Conservation (phyloP, 495 filamentous ascomycete species). For the Mytilinidion resinicola region DNA sequence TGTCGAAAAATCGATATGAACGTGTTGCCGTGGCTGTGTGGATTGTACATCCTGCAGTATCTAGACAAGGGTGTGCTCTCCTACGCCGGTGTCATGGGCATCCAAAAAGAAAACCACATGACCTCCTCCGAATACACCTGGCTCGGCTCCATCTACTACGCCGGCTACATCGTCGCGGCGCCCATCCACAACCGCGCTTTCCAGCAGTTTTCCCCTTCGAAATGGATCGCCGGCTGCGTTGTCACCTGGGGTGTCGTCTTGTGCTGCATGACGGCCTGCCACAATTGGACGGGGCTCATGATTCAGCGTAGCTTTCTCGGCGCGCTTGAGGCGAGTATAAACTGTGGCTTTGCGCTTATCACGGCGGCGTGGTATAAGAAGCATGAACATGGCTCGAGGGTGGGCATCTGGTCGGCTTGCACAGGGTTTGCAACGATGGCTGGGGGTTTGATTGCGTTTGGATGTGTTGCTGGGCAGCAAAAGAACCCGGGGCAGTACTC, state of each 20-base stretch:
- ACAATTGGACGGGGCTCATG: slow-evolving; percentile 1
- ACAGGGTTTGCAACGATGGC: not conserved
- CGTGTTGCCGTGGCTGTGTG: slow-evolving; percentile 7
- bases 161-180: slow-evolving; percentile 3
- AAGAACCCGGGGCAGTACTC: not conserved
- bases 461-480: not conserved
- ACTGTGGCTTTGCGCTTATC: slow-evolving; percentile 1
- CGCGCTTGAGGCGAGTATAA: not conserved
- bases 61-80: slow-evolving; percentile 6
- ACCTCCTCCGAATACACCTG: slow-evolving; percentile 2
- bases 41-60: slow-evolving; percentile 5
- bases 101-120: not conserved
- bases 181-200: slow-evolving; percentile 10
- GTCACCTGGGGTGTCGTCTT: not conserved
- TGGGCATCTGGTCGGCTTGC: not conserved
- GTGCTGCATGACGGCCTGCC: not conserved
- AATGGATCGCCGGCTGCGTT: slow-evolving; percentile 1
- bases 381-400: not conserved
- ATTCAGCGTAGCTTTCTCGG: slow-evolving; percentile 1
- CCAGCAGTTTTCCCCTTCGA: not conserved
- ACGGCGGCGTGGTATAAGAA: not conserved
- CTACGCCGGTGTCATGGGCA: slow-evolving; percentile 11
- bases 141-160: slow-evolving; percentile 9
- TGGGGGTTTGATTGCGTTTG: slow-evolving; percentile 3
- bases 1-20: slow-evolving; percentile 3